These are phyloP conservation scores for Crithidia sp. DNA, from an alignment of 208 protist species.

Conservation along the genomic window DNA sequence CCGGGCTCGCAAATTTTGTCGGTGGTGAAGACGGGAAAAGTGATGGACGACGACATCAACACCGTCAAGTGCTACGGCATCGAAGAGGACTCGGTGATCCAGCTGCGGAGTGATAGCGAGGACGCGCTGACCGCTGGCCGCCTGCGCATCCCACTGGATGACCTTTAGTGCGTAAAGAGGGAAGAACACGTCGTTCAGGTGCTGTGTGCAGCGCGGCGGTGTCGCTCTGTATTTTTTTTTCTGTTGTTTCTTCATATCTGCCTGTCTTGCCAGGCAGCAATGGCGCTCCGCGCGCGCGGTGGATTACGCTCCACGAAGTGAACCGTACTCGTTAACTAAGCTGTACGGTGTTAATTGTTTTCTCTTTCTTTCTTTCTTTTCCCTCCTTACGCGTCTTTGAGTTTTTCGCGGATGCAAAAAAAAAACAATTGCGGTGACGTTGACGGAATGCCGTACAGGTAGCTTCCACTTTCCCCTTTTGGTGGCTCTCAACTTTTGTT, in stretches of 20 bases:
- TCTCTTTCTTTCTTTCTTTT: slow-evolving; percentile 12
- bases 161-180: slow-evolving; percentile 40
- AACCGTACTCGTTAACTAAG: not conserved
- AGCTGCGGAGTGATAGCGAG: slow-evolving; percentile 54
- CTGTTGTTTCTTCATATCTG: not conserved
- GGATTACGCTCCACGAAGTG: too few species aligned
- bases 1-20: slow-evolving; percentile 71
- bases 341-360: not conserved
- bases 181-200: not conserved
- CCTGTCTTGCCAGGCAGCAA: too few species aligned
- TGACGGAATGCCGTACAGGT: too few species aligned
- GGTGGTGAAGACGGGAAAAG: slow-evolving; percentile 42
- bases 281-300: too few species aligned
- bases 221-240: slow-evolving; percentile 1
- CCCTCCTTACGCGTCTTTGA: too few species aligned
- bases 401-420: too few species aligned
- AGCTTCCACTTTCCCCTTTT: too few species aligned
- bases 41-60: slow-evolving; percentile 85
- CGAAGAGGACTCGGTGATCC: slow-evolving; percentile 68
- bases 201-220: not conserved
- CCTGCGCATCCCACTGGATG: slow-evolving; percentile 57
- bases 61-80: slow-evolving; percentile 75
- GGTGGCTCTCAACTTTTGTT: too few species aligned
- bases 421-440: too few species aligned
- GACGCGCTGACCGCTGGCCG: slow-evolving; percentile 13